These are phyloP conservation scores for Mercurialis annua DNA, from an alignment of 345 rosid species.

Conservation along the genomic window DNA sequence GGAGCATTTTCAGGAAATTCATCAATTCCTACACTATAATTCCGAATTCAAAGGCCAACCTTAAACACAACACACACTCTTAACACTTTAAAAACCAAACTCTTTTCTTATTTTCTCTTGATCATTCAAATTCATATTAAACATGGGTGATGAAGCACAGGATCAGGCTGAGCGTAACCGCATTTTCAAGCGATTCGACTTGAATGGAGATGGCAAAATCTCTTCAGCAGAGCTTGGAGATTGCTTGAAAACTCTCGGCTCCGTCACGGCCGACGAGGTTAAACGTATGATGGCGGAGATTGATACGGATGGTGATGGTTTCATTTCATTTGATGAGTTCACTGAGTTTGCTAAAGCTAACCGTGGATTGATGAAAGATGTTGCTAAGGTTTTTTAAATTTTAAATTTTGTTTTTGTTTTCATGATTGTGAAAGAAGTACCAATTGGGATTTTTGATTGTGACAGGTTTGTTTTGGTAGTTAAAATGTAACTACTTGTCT, in stretches of 20 bases:
- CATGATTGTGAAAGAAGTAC: background rate
- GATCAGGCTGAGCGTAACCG: conserved; percentile 55
- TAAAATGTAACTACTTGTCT: conserved; percentile 3
- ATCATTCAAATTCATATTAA: background rate
- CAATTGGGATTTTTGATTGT: conserved; percentile 2
- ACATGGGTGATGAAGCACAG: conserved; percentile 52
- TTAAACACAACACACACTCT: conserved; percentile 1
- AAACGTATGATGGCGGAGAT: conserved; percentile 87
- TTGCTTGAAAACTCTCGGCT: conserved; percentile 60
- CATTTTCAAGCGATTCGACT: conserved; percentile 75
- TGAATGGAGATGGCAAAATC: conserved; percentile 81
- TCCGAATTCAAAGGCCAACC: conserved; percentile 19
- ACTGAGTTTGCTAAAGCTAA: conserved; percentile 66
- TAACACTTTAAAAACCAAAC: conserved; percentile 17
- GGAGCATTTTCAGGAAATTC: background rate
- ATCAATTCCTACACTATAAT: background rate
- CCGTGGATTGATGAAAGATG: conserved; percentile 78
- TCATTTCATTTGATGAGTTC: conserved; percentile 69
- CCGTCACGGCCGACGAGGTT: conserved; percentile 55
- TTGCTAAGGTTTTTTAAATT: conserved; percentile 70
- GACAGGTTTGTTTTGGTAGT: conserved; percentile 6
- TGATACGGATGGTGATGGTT: conserved; percentile 87
- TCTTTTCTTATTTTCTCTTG: background rate
- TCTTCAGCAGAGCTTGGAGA: conserved; percentile 75
- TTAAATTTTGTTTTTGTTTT: background rate